Base-by-base conservation (phyloP, 768 basidiomycete genomes). In the Gloeopeniophorella convolvens region DNA sequence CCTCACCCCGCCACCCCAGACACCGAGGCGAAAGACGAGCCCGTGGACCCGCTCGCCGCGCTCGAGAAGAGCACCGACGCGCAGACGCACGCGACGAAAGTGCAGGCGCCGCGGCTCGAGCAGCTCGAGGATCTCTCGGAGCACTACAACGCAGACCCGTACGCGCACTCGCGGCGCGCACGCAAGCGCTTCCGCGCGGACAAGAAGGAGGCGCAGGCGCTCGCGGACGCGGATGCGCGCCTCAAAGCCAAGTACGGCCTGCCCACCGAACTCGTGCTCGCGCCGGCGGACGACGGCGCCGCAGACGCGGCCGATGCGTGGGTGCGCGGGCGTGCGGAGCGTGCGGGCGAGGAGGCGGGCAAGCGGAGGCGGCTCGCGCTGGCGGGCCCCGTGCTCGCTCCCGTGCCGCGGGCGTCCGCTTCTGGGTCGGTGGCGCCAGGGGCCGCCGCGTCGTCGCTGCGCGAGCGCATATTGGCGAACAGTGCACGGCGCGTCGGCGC, bases 31-130 rank as follows among this genome's bases (percentile, higher is more conserved):
- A 76, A 75, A 16, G 70, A 75, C 1, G 70, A 72, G 1, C 76
- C 82, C n/a, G 73, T 73, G 0, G 95, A 98, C 65, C 89, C 96
- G 0, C 80, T 98, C 28, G 86, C 80, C 2, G 82, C 85, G 3
- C 73, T 98, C 5, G 96, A 98, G 63, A 96, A 97, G 69, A 85
- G 85, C 3, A 83, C 87, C 2, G 82, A 78, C 13, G 82, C 85
- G 0, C 83, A 91, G 61, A 79, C 82, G 37, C 72, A 78, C 54
- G 71, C 82, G 54, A 83, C 80, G 26, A 80, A 83, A 51, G 82
- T 89, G 3, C 84, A 84, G 55, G 77, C 80, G 35, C 86, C 90
- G 4, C 84, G 93, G 3, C 70, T 99, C 20, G 86, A 90, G 59
- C 79, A 83, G 1, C 71, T 99, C 26, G 82, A 90, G 59, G 69